Evolutionary conservation across 192 early-diverging fungal species (phyloP).

Genomic region (Geranomyces michiganensis): DNA sequence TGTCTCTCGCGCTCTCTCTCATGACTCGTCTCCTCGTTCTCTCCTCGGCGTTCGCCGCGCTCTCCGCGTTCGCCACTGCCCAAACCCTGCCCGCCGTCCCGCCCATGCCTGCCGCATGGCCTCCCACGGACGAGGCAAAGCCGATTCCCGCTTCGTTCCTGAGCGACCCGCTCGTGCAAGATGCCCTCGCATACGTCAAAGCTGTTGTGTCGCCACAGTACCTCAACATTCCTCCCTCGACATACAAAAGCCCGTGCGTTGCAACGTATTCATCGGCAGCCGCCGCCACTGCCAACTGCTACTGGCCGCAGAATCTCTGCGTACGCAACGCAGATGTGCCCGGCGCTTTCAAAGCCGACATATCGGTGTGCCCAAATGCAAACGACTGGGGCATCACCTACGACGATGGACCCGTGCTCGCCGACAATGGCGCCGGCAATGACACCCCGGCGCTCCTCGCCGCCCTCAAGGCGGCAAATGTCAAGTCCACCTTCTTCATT

Average conservation of each 20-base stretch:
- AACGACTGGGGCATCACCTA: slow-evolving; percentile 32
- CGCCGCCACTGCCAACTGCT: slow-evolving; percentile 24
- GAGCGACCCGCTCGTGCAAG: not conserved
- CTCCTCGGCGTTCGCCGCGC: no score
- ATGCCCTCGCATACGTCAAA: slow-evolving; percentile 15
- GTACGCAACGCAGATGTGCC: slow-evolving; percentile 12
- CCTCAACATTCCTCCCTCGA: slow-evolving; percentile 13
- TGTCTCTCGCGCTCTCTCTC: no score
- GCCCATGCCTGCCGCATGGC: slow-evolving; percentile 28
- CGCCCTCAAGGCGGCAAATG: not conserved
- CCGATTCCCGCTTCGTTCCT: not conserved
- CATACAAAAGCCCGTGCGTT: slow-evolving; percentile 18
- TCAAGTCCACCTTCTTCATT: slow-evolving; percentile 42
- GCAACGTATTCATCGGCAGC: slow-evolving; percentile 20
- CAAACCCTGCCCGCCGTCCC: not conserved
- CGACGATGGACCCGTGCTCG: not conserved
- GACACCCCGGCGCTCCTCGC: slow-evolving; percentile 12
- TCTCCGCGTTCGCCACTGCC: no score
- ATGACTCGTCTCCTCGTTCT: no score
- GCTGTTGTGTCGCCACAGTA: not conserved
- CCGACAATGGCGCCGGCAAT: slow-evolving; percentile 20
- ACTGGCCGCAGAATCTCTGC: slow-evolving; percentile 39
- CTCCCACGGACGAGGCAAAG: slow-evolving; percentile 5
- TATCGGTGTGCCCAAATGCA: slow-evolving; percentile 8
- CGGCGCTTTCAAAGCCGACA: slow-evolving; percentile 23